A percentile compares a stretch with the other conserved stretches of the same genome.
These are phyloP conservation scores for Nephelium lappaceum DNA, from an alignment of 345 rosid genomes.

Conservation along the genomic window DNA sequence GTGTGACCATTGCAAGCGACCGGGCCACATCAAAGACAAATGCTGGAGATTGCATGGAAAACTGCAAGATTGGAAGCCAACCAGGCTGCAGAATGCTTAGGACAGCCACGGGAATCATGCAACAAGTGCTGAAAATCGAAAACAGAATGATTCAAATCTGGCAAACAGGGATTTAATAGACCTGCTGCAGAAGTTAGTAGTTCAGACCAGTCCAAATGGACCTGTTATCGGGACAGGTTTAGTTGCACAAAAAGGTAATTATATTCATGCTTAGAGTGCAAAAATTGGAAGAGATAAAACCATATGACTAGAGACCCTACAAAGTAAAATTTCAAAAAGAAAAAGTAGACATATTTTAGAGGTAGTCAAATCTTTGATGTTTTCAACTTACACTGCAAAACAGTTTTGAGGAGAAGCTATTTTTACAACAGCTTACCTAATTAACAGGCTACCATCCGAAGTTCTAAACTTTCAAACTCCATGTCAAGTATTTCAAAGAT, in stretches of 20 bases:
- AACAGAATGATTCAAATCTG: too few species aligned
- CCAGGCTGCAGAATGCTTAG: not conserved
- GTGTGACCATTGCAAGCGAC: not conserved
- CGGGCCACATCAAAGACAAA: not conserved
- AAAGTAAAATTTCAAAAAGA: not conserved
- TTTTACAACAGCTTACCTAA: not conserved
- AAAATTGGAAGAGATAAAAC: not conserved
- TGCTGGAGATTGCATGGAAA: not conserved
- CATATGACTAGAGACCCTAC: too few species aligned
- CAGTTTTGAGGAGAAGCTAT: constrained; percentile 34
- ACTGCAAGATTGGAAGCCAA: not conserved
- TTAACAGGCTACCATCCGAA: not conserved
- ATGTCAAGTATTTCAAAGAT: not conserved
- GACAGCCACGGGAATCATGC: too few species aligned
- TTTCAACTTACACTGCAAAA: not conserved
- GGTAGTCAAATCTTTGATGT: not conserved
- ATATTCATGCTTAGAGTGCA: not conserved
- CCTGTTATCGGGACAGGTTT: not conserved
- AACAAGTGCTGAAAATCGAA: too few species aligned
- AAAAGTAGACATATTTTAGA: not conserved
- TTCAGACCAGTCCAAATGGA: too few species aligned
- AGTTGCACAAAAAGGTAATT: not conserved
- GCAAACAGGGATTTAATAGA: not conserved
- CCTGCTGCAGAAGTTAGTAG: not conserved
- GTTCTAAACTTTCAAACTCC: not conserved